Evolutionary conservation across 1,284 basidiomycete species (phyloP).

Genomic region (Lentinula novae-zelandiae): DNA sequence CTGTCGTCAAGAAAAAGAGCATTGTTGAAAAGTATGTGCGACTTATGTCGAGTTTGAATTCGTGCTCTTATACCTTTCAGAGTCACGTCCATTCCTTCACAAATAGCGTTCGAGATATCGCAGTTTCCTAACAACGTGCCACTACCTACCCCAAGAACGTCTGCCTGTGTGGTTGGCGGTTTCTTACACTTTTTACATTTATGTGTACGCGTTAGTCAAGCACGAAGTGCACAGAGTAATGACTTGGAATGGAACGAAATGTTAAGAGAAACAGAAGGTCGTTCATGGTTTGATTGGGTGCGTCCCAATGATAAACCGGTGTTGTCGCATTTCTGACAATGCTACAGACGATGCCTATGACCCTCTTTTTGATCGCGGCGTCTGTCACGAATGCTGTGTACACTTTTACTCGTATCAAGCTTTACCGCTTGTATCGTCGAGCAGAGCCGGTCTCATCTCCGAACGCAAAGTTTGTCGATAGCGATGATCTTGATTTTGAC

Average conservation of each 20-base stretch:
- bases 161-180: slow-evolving; percentile 63
- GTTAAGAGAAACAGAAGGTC: slow-evolving; percentile 57
- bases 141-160: slow-evolving; percentile 58
- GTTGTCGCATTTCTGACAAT: not conserved
- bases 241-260: slow-evolving; percentile 77
- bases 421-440: slow-evolving; percentile 62
- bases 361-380: slow-evolving; percentile 45
- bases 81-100: slow-evolving; percentile 59
- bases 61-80: slow-evolving; percentile 28
- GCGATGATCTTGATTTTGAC: slow-evolving; percentile 38
- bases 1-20: slow-evolving; percentile 60
- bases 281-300: slow-evolving; percentile 81
- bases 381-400: slow-evolving; percentile 58
- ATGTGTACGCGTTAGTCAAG: slow-evolving; percentile 55
- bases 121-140: slow-evolving; percentile 75
- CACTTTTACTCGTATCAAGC: slow-evolving; percentile 61
- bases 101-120: slow-evolving; percentile 66
- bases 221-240: slow-evolving; percentile 53
- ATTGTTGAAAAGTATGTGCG: slow-evolving; percentile 51
- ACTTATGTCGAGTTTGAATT: not conserved
- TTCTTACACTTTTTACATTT: slow-evolving; percentile 64
- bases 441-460: slow-evolving; percentile 66
- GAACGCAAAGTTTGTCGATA: slow-evolving; percentile 60
- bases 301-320: slow-evolving; percentile 20
- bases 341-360: slow-evolving; percentile 55